phyloP scores from a whole-genome alignment of 495 filamentous ascomycete species.

The Geopyxis carbonaria region DNA sequence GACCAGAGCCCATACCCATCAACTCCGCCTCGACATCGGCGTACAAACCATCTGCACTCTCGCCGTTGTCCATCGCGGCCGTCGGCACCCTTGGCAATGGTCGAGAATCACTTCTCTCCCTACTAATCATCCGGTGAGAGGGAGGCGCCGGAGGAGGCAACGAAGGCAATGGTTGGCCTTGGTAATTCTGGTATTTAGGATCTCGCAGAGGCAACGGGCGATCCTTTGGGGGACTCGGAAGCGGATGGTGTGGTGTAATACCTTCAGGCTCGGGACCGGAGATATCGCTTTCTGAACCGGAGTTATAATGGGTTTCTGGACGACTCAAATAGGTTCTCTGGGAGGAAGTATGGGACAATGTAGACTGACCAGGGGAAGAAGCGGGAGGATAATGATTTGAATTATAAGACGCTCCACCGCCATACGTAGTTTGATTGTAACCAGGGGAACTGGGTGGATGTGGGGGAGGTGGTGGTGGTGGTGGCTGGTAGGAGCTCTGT shows the following conservation, averaged over 20 bases:
- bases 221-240: constrained; percentile 22
- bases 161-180: constrained; percentile 17
- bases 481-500: constrained; percentile 20
- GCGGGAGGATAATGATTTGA: too few species aligned
- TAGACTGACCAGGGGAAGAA: not conserved
- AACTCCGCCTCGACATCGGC: constrained; percentile 19
- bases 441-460: constrained; percentile 21
- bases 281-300: constrained; percentile 24
- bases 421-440: constrained; percentile 2
- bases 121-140: constrained; percentile 27
- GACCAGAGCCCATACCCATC: constrained; percentile 10
- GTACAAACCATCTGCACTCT: constrained; percentile 26
- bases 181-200: constrained; percentile 7
- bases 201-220: constrained; percentile 9
- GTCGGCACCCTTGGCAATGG: constrained; percentile 29
- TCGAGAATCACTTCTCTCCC: constrained; percentile 26
- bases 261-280: constrained; percentile 14
- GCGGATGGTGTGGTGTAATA: constrained; percentile 9
- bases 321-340: constrained; percentile 2
- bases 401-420: too few species aligned
- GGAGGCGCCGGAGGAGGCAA: constrained; percentile 34
- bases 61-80: constrained; percentile 25
- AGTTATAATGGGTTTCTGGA: constrained; percentile 24
- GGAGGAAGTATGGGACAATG: constrained; percentile 2
- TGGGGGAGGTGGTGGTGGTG: constrained; percentile 20